These are phyloP conservation scores for Penicillium crystallinum DNA, from an alignment of 495 filamentous ascomycete genomes.

Conservation along the genomic window DNA sequence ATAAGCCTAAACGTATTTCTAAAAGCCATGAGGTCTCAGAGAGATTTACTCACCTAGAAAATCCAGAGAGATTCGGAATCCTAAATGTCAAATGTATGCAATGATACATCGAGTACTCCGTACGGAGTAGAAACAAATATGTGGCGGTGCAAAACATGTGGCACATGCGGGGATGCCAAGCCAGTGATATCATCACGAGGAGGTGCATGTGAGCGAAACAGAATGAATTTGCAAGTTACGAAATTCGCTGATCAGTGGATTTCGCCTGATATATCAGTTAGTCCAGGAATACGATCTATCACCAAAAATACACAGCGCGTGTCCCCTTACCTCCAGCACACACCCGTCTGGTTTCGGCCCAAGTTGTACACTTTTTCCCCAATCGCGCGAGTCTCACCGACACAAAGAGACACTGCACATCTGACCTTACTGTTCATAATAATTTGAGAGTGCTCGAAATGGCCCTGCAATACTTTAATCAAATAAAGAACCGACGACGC, in stretches of 20 bases:
- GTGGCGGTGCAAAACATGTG: constrained; percentile 1
- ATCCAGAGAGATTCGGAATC: too few species aligned
- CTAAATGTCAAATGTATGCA: too few species aligned
- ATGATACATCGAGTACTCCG: too few species aligned
- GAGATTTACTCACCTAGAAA: too few species aligned
- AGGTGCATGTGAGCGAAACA: constrained; percentile 2
- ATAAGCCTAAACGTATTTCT: too few species aligned
- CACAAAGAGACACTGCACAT: not conserved
- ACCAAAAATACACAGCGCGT: not conserved
- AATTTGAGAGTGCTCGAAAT: not conserved
- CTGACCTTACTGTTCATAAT: not conserved
- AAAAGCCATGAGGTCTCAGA: too few species aligned
- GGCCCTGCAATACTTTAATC: constrained; percentile 40
- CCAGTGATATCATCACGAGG: constrained; percentile 23
- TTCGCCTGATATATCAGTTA: not conserved
- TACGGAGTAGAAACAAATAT: too few species aligned
- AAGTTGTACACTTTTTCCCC: not conserved
- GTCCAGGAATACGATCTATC: constrained; percentile 1
- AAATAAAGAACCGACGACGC: constrained; percentile 29
- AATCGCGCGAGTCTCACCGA: not conserved
- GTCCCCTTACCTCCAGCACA: constrained; percentile 2
- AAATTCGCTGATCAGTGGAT: not conserved
- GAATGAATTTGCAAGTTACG: not conserved
- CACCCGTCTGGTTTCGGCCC: constrained; percentile 2
- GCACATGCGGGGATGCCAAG: constrained; percentile 17